Percentiles rank a stretch among this genome's conserved stretches.
phyloP scores from a whole-genome alignment of 2,329 filamentous ascomycete species.

The Fusarium nurragi region DNA sequence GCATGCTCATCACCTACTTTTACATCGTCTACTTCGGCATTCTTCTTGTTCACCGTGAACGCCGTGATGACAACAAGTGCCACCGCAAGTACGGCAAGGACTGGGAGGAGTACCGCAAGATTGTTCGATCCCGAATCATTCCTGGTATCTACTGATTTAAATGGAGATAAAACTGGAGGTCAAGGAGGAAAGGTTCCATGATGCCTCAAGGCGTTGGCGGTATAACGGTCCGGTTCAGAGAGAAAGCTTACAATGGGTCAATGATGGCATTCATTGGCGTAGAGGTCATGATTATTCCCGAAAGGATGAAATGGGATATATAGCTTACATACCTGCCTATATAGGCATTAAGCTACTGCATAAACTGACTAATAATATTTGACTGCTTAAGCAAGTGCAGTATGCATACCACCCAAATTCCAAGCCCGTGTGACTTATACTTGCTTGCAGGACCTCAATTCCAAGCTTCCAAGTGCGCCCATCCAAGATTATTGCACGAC shows the following conservation, averaged over 20 bases:
- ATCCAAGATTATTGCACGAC: neutral
- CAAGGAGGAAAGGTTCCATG: neutral
- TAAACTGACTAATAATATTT: constrained; percentile 8
- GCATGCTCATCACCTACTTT: constrained; percentile 91
- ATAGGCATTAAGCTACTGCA: constrained; percentile 22
- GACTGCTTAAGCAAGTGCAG: constrained; percentile 15
- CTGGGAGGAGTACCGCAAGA: constrained; percentile 87
- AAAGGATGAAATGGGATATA: neutral
- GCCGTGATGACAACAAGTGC: constrained; percentile 91
- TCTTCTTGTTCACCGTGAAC: constrained; percentile 84
- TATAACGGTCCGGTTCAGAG: neutral
- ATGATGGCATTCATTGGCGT: constrained; percentile 4
- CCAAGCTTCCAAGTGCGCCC: neutral
- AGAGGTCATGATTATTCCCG: neutral
- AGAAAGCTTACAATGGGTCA: constrained; percentile 10
- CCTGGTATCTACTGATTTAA: constrained; percentile 78
- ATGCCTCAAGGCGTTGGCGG: neutral
- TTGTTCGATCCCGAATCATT: constrained; percentile 83
- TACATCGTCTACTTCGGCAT: constrained; percentile 93
- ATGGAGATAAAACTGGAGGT: neutral
- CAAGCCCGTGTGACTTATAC: neutral
- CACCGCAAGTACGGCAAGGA: constrained; percentile 89
- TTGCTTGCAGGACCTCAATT: neutral
- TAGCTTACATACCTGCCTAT: constrained; percentile 24
- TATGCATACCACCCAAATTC: constrained; percentile 22